Conservation (phyloP, 1,284 basidiomycete genomes). For the Amylostereum areolatum region DNA sequence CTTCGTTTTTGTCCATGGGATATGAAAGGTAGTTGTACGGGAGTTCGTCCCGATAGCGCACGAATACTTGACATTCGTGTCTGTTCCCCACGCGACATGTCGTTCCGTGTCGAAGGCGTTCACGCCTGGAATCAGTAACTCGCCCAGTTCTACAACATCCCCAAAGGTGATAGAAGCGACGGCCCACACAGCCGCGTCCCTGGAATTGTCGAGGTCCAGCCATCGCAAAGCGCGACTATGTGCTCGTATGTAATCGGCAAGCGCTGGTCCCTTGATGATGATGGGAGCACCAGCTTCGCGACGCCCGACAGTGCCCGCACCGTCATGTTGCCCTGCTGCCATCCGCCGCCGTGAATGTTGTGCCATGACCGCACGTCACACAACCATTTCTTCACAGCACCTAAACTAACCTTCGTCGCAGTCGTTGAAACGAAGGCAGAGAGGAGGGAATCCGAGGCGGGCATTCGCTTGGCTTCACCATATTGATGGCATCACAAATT, state of each 20-base stretch:
- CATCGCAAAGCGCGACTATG: neutral
- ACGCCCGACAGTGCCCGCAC: neutral
- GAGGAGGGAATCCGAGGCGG: neutral
- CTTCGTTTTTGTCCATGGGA: neutral
- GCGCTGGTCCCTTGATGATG: neutral
- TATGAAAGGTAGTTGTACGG: neutral
- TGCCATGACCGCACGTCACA: neutral
- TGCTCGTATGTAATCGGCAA: neutral
- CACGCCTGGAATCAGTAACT: neutral
- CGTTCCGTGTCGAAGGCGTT: neutral
- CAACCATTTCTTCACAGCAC: neutral
- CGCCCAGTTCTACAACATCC: neutral
- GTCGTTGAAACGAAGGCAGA: neutral
- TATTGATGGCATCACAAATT: neutral
- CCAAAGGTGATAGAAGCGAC: neutral
- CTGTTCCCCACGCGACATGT: neutral
- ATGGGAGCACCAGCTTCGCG: neutral
- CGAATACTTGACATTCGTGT: neutral
- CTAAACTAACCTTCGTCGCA: neutral
- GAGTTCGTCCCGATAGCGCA: neutral
- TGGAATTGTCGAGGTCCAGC: neutral
- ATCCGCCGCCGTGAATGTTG: neutral
- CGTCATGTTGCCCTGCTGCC: neutral
- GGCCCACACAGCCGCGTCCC: neutral
- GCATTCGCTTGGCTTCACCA: neutral